Evolutionary conservation across 2,329 filamentous ascomycete species (phyloP).

Genomic region (Talaromyces marneffei): DNA sequence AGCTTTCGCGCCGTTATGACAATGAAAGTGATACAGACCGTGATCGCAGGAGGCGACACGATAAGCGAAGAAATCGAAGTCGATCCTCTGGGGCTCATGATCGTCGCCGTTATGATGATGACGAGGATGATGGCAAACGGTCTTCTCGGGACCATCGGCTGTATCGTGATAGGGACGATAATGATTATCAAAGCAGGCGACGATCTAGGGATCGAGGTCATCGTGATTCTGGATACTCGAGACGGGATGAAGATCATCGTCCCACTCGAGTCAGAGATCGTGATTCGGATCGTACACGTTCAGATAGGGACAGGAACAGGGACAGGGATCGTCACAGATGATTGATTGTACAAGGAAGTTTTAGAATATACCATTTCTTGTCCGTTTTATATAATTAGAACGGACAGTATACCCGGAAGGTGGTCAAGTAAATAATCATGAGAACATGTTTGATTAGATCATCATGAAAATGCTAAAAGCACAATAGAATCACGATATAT

Average conservation of each 20-base stretch:
- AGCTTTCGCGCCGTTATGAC: conserved; percentile 30
- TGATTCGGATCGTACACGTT: conserved; percentile 25
- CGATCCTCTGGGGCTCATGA: conserved; percentile 18
- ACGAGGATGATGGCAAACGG: conserved; percentile 23
- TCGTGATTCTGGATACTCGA: conserved; percentile 8
- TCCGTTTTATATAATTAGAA: not conserved
- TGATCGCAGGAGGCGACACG: conserved; percentile 32
- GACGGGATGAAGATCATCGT: conserved; percentile 15
- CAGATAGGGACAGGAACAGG: conserved; percentile 16
- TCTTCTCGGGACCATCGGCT: conserved; percentile 17
- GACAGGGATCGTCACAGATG: conserved; percentile 26
- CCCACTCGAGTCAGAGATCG: conserved; percentile 25
- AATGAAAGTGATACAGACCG: conserved; percentile 23
- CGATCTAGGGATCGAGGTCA: conserved; percentile 19
- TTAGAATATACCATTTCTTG: not conserved
- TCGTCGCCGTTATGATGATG: conserved; percentile 35
- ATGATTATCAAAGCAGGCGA: conserved; percentile 23
- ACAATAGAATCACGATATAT: not conserved
- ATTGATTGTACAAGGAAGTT: conserved; percentile 22
- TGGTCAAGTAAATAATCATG: not conserved
- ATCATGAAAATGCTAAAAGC: not conserved
- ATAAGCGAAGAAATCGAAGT: conserved; percentile 30
- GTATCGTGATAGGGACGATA: conserved; percentile 27
- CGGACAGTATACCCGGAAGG: not conserved
- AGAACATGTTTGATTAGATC: not conserved